Percentiles rank a stretch among this genome's conserved stretches.
phyloP scores from a whole-genome alignment of 2,329 filamentous ascomycete species.

The Chaetomium globosum region DNA sequence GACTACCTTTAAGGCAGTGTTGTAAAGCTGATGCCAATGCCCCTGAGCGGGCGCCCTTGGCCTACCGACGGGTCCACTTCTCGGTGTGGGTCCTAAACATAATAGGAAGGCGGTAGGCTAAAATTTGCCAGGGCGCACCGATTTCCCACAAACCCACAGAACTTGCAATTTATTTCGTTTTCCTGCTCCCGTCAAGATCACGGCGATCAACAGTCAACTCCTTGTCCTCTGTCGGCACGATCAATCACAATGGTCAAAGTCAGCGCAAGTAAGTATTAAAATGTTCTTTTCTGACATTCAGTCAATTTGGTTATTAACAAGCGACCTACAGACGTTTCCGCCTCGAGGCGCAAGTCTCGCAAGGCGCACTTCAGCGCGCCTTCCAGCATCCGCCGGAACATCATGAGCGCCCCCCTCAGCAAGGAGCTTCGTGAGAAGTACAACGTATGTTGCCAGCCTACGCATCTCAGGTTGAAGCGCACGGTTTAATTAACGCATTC shows the following conservation, averaged over 20 bases:
- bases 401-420: conserved; percentile 94
- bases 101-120: conserved; percentile 31
- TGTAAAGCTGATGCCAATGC: no score
- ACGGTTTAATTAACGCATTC: not conserved
- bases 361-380: conserved; percentile 97
- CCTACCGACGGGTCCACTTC: not conserved
- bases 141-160: conserved; percentile 35
- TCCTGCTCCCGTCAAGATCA: conserved; percentile 33
- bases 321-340: conserved; percentile 59
- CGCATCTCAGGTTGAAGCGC: not conserved
- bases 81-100: not conserved
- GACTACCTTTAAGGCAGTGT: not conserved
- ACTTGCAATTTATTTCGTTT: conserved; percentile 26
- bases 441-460: conserved; percentile 69
- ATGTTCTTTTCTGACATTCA: not conserved
- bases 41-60: no score
- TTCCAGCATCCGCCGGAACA: conserved; percentile 88
- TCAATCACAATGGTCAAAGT: conserved; percentile 70
- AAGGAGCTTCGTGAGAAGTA: conserved; percentile 99
- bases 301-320: conserved; percentile 31
- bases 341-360: conserved; percentile 97
- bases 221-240: conserved; percentile 37
- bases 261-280: conserved; percentile 50
- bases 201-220: conserved; percentile 36
- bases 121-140: conserved; percentile 27